Percentiles rank a stretch among this genome's conserved stretches.
Evolutionary conservation across 176 grass and related monocot species (phyloP).

Genomic region (Bothriochloa decipiens): DNA sequence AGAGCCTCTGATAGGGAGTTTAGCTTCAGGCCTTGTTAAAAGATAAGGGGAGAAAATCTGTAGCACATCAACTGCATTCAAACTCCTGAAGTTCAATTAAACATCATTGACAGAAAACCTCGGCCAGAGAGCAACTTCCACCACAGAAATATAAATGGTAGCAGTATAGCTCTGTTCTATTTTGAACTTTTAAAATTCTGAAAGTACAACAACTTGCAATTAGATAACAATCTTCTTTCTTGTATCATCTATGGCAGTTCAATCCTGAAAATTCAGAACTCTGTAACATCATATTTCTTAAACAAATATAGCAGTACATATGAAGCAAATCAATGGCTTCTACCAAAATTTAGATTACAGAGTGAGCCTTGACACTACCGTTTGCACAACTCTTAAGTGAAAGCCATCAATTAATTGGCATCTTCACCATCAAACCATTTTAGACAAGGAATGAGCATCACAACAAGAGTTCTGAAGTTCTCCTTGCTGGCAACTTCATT

Average conservation of each 20-base stretch:
- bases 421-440: slow-evolving; percentile 64
- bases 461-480: slow-evolving; percentile 47
- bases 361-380: not conserved
- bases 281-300: not conserved
- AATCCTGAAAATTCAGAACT: slow-evolving; percentile 10
- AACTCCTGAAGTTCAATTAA: no score
- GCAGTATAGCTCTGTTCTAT: not conserved
- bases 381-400: not conserved
- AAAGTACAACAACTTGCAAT: not conserved
- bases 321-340: slow-evolving; percentile 7
- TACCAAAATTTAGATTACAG: slow-evolving; percentile 17
- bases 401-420: slow-evolving; percentile 35
- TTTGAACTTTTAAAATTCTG: not conserved
- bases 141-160: not conserved
- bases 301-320: slow-evolving; percentile 23
- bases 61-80: not conserved
- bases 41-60: not conserved
- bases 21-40: not conserved
- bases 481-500: slow-evolving; percentile 59
- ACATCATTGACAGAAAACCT: not conserved
- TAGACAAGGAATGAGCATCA: slow-evolving; percentile 55
- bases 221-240: not conserved
- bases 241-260: slow-evolving; percentile 4
- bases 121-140: not conserved
- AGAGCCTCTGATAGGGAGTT: not conserved